Evolutionary conservation across 768 basidiomycete species (phyloP).

Genomic region (Dentipellis sp.): DNA sequence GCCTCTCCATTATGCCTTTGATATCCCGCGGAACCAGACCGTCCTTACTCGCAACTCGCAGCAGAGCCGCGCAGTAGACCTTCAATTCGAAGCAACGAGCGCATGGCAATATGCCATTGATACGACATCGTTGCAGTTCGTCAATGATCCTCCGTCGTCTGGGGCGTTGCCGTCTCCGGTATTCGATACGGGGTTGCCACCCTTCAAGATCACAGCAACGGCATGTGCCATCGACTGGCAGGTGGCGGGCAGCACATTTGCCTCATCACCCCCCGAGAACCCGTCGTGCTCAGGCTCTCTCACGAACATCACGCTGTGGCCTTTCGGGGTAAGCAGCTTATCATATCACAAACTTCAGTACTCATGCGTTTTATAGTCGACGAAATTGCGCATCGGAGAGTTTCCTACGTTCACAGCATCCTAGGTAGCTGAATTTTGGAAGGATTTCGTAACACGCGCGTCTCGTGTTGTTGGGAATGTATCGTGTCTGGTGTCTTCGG

Average conservation of each 20-base stretch:
- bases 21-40: conserved; percentile 28
- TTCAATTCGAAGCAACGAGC: conserved; percentile 38
- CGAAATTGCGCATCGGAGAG: conserved; percentile 24
- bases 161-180: conserved; percentile 34
- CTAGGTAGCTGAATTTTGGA: neutral
- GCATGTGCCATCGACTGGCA: conserved; percentile 36
- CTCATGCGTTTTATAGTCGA: conserved; percentile 14
- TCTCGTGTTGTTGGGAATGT: too few species aligned
- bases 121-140: conserved; percentile 28
- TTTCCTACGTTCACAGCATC: conserved; percentile 19
- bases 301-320: conserved; percentile 34
- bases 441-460: too few species aligned
- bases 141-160: conserved; percentile 23
- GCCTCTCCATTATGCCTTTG: conserved; percentile 45
- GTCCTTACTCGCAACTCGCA: conserved; percentile 34
- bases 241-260: conserved; percentile 36
- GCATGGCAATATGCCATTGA: conserved; percentile 50
- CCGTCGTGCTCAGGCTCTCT: conserved; percentile 34
- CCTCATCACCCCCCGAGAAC: conserved; percentile 34
- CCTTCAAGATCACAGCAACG: conserved; percentile 32
- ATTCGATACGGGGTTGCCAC: conserved; percentile 35
- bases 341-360: neutral
- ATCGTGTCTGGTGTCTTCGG: too few species aligned
- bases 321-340: conserved; percentile 34
- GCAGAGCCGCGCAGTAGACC: conserved; percentile 37